phyloP scores from a whole-genome alignment of 2,329 filamentous ascomycete species.

The Ceratocystis diversiconidia region DNA sequence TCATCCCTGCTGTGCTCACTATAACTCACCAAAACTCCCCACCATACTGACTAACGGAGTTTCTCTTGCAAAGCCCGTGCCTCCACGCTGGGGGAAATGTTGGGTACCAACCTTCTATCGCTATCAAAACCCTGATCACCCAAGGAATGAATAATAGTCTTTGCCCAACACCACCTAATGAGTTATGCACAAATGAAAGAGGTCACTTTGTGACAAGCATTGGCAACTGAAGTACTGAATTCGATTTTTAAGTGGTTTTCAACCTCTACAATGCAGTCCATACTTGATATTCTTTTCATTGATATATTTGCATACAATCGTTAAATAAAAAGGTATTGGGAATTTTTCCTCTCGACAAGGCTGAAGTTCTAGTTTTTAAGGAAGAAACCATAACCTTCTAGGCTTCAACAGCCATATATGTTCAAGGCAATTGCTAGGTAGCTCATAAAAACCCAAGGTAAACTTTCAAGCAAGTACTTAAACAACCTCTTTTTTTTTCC shows the following conservation, averaged over 20 bases:
- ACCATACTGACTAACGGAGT: neutral
- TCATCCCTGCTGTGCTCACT: neutral
- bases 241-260: neutral
- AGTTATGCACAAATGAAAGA: neutral
- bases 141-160: neutral
- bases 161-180: neutral
- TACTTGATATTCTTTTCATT: too few species aligned
- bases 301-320: too few species aligned
- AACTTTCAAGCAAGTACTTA: neutral
- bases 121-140: neutral
- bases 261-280: neutral
- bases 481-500: neutral
- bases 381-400: too few species aligned
- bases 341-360: too few species aligned
- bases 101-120: slow-evolving; percentile 11
- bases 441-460: too few species aligned
- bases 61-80: neutral
- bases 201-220: neutral
- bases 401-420: too few species aligned
- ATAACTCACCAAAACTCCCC: neutral
- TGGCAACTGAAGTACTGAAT: neutral
- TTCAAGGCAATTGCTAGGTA: too few species aligned
- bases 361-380: too few species aligned
- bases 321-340: too few species aligned
- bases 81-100: slow-evolving; percentile 9